Base-by-base conservation (phyloP, 345 rosid genomes). In the Syzygium grande region DNA sequence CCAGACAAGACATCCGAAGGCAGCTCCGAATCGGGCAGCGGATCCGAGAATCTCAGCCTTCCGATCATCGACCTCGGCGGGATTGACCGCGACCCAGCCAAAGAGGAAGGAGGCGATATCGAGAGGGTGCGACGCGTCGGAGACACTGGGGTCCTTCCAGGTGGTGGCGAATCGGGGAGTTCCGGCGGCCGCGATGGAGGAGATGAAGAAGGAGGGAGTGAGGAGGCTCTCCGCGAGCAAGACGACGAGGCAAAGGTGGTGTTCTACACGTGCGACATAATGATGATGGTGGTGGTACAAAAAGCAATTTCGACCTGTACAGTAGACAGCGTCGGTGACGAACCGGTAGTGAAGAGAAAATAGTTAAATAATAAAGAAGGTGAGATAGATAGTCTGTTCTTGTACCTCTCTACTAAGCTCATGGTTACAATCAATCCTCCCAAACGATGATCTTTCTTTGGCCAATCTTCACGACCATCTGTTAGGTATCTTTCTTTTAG, bases 261-360 rank as follows among this genome's bases (percentile, higher is more conserved):
- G 49, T 87, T n/a, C 84, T 87, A 63, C n/a, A 43, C 89, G 4
- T 85, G 91, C 5, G 92, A 92, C 85, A 6, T 5, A 13, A 46
- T 38, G 2, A 88, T 85, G 84, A 90, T 29, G 12, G 73, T 92
- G 68, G 84, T 85, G 3, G 3, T 93, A 90, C 25, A 90, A 90
- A 84, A 16, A 85, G 92, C 84, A 94, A 93, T 29, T 92, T 92
- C n/a, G 94, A 94, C 84, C 80, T 93, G 34, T 92, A 86, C 54
- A 90, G 34, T 93, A 86, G 51, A 90, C 86, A 55, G 86, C 92
- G 1, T 53, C 89, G 4, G 90, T 90, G 1, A 92, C 94, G 1
- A 94, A 88, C 86, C 92, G 51, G 51, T 11, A 9, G 11, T 9
- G 46, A 68, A 17, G 46, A 9, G 23, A 34, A 68, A 30, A 17